Percentiles rank a stretch among this genome's conserved stretches.
These are phyloP conservation scores for Amyloporia xantha DNA, from an alignment of 768 basidiomycete genomes.

Conservation along the genomic window DNA sequence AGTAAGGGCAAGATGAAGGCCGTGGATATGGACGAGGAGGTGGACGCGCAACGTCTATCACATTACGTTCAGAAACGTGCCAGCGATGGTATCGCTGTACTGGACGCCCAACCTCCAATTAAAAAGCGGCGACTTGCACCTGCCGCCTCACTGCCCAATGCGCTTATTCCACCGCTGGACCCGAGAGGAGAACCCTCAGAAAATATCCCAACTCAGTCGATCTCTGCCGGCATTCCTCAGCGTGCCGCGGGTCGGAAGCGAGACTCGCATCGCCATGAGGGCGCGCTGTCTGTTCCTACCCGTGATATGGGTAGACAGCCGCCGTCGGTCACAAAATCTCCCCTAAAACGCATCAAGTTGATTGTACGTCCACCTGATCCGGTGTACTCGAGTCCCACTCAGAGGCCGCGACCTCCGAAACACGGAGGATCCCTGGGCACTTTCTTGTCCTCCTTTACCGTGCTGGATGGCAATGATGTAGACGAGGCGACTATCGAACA, in stretches of 20 bases:
- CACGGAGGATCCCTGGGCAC: constrained; percentile 47
- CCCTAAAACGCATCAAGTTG: constrained; percentile 58
- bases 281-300: no score
- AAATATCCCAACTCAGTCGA: constrained; percentile 2
- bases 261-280: background rate
- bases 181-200: no score
- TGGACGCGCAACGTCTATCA: background rate
- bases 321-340: constrained; percentile 19
- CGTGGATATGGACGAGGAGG: background rate
- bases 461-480: constrained; percentile 44
- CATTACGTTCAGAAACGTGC: background rate
- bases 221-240: background rate
- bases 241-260: background rate
- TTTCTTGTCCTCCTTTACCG: constrained; percentile 59
- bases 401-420: constrained; percentile 49
- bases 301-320: no score
- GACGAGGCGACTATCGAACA: constrained; percentile 31
- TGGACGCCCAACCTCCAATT: background rate
- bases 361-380: constrained; percentile 62
- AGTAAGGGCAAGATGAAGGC: constrained; percentile 11
- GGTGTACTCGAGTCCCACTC: constrained; percentile 56
- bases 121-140: background rate
- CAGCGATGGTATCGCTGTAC: background rate
- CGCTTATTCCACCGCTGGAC: no score
- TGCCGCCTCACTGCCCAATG: no score